Conservation (phyloP, 1,139 yeast species). For the Sugiyamaella sp. region DNA sequence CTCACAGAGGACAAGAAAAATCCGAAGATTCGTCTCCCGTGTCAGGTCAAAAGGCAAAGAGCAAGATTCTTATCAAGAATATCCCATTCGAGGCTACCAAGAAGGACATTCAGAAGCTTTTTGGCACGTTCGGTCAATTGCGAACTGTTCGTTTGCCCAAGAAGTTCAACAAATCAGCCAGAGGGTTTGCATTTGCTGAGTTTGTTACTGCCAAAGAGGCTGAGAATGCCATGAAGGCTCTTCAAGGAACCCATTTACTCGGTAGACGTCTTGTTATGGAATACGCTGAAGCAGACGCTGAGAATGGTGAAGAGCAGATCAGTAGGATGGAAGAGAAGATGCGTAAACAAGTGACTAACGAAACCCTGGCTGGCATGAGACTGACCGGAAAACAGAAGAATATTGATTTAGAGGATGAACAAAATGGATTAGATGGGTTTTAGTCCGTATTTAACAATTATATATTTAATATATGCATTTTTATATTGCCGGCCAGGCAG, state of each 20-base stretch:
- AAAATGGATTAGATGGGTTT: constrained; percentile 39
- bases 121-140: constrained; percentile 91
- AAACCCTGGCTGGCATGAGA: constrained; percentile 68
- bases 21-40: constrained; percentile 26
- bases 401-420: constrained; percentile 61
- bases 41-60: constrained; percentile 47
- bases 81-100: constrained; percentile 96
- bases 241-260: constrained; percentile 93
- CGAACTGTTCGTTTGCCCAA: constrained; percentile 95
- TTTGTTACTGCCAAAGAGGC: constrained; percentile 89
- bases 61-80: constrained; percentile 91
- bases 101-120: constrained; percentile 85
- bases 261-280: constrained; percentile 97
- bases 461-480: constrained; percentile 2
- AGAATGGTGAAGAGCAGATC: constrained; percentile 86
- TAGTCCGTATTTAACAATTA: constrained; percentile 1
- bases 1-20: constrained; percentile 62
- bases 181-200: constrained; percentile 98
- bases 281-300: constrained; percentile 81
- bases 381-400: constrained; percentile 73
- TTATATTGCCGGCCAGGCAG: too few species aligned
- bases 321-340: constrained; percentile 88
- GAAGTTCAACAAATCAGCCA: constrained; percentile 90
- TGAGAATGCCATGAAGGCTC: constrained; percentile 90
- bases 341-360: constrained; percentile 74